These are phyloP conservation scores for Echeveria elegans DNA, from an alignment of 164 flowering plant genomes.

Conservation along the genomic window DNA sequence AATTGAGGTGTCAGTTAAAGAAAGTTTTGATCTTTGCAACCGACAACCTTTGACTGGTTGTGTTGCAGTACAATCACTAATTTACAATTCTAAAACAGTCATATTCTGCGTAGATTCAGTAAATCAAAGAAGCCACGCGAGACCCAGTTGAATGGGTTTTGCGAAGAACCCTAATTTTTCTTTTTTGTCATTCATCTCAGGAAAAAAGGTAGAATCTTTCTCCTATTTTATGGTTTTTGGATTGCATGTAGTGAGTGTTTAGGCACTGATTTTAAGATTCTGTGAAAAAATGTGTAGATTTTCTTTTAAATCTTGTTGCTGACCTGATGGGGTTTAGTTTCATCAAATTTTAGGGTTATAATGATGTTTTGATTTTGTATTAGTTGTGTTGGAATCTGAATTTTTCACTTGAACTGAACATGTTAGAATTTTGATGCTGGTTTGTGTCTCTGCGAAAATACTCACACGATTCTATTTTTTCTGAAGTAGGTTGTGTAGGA, in stretches of 20 bases:
- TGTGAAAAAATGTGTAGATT: too few species aligned
- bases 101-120: too few species aligned
- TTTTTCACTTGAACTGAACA: neutral
- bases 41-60: too few species aligned
- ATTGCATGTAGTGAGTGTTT: too few species aligned
- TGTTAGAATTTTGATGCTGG: neutral
- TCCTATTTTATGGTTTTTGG: neutral
- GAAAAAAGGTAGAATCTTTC: neutral
- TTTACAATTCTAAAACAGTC: neutral
- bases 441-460: neutral
- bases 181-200: neutral
- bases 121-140: neutral
- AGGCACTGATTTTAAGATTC: too few species aligned
- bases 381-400: neutral
- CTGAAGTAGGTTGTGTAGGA: conserved; percentile 20
- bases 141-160: neutral
- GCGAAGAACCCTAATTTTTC: neutral
- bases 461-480: conserved; percentile 9
- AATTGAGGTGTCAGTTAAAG: too few species aligned
- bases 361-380: neutral
- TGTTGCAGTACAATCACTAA: neutral
- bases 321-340: too few species aligned
- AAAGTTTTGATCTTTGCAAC: too few species aligned
- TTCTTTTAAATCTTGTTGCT: too few species aligned
- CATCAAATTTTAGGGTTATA: neutral